Conservation (phyloP, 2,329 filamentous ascomycete genomes). For the Pseudogymnoascus sp. region DNA sequence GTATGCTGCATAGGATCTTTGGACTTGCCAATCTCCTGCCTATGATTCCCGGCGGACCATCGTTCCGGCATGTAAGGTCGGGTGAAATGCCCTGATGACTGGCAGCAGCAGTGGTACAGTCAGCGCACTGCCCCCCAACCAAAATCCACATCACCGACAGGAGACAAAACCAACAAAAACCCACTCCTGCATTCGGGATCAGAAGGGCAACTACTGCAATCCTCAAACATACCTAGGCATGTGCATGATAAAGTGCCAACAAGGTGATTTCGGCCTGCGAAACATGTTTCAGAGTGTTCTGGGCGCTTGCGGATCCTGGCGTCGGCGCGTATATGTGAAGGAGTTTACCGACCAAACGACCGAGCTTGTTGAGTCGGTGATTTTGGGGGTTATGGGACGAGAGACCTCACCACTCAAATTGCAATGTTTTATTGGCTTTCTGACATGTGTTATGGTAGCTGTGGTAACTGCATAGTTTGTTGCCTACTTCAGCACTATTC, state of each 20-base stretch:
- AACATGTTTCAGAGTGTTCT: not conserved
- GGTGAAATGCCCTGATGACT: not conserved
- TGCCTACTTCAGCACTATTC: not conserved
- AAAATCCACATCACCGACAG: not conserved
- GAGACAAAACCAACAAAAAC: not conserved
- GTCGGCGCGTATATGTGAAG: slow-evolving; percentile 1
- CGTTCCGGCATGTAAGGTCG: not conserved
- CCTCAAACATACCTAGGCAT: not conserved
- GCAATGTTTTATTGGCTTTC: not conserved
- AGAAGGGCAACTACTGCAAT: not conserved
- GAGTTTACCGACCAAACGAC: not conserved
- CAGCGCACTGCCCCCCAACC: not conserved
- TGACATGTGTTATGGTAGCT: not conserved
- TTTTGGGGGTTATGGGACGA: not conserved
- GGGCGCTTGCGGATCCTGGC: not conserved
- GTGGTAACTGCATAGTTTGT: not conserved
- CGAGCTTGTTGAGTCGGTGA: not conserved
- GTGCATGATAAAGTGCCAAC: not conserved
- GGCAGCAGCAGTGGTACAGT: not conserved
- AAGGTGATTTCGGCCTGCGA: not conserved
- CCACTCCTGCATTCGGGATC: not conserved
- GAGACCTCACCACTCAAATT: not conserved
- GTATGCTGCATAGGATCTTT: not conserved
- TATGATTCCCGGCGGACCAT: not conserved
- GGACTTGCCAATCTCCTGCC: not conserved